Conservation (phyloP, 2,329 filamentous ascomycete genomes). For the Colletotrichum tofieldiae region DNA sequence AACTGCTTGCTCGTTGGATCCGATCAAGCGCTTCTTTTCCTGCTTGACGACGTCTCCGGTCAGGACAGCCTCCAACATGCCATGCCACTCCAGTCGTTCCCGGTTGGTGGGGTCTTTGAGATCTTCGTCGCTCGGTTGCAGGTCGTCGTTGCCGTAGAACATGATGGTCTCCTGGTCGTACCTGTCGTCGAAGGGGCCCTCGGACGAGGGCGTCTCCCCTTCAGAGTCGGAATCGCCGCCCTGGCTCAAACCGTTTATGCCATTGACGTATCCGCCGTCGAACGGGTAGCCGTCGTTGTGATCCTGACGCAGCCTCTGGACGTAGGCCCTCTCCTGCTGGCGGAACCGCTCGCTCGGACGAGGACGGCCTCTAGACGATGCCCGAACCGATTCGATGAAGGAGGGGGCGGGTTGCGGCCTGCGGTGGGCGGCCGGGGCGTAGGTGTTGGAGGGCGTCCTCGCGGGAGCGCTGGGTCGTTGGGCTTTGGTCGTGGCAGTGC, state of each 20-base stretch:
- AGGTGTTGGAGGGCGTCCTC: slow-evolving; percentile 84
- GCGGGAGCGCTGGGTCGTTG: slow-evolving; percentile 79
- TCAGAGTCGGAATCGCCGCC: slow-evolving; percentile 87
- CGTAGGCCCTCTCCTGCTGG: slow-evolving; percentile 94
- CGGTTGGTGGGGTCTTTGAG: slow-evolving; percentile 89
- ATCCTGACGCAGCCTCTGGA: slow-evolving; percentile 90
- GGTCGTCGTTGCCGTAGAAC: slow-evolving; percentile 91
- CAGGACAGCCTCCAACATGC: slow-evolving; percentile 95
- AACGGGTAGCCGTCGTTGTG: slow-evolving; percentile 62
- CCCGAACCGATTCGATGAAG: slow-evolving; percentile 62
- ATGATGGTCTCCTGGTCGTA: slow-evolving; percentile 95
- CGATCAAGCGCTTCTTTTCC: slow-evolving; percentile 96
- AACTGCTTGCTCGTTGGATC: slow-evolving; percentile 74
- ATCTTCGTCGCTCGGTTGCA: slow-evolving; percentile 91
- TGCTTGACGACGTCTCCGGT: slow-evolving; percentile 98
- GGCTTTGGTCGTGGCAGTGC: slow-evolving; percentile 58
- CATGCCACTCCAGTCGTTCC: slow-evolving; percentile 96
- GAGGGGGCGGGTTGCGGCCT: slow-evolving; percentile 62
- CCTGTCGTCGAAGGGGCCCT: slow-evolving; percentile 86
- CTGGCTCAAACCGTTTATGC: slow-evolving; percentile 53
- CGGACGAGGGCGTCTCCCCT: slow-evolving; percentile 90
- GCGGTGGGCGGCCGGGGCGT: slow-evolving; percentile 77
- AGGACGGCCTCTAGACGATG: slow-evolving; percentile 68
- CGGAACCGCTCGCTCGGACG: slow-evolving; percentile 69
- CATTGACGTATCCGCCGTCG: slow-evolving; percentile 72